phyloP scores from a whole-genome alignment of 106 monocot genomes.

The Hemerocallis citrina region DNA sequence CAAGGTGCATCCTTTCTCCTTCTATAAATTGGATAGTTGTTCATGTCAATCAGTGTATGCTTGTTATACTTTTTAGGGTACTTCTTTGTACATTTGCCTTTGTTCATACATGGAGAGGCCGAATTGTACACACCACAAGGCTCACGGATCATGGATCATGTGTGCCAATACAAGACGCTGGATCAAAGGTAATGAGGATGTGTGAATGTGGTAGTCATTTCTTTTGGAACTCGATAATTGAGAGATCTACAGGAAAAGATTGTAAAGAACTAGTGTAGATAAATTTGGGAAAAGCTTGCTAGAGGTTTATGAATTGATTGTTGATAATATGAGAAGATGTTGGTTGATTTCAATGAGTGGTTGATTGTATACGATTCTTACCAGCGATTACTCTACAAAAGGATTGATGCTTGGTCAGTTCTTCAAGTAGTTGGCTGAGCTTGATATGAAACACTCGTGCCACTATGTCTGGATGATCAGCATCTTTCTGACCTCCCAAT shows the following conservation, averaged over 20 bases:
- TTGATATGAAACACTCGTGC: constrained; percentile 19
- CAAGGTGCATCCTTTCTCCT: background rate
- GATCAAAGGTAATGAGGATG: too few species aligned
- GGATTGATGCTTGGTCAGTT: background rate
- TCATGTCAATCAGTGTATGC: too few species aligned
- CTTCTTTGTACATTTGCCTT: too few species aligned
- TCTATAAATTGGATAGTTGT: background rate
- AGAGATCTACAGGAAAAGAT: too few species aligned
- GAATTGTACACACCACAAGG: background rate
- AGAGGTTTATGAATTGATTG: too few species aligned
- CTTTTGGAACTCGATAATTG: too few species aligned
- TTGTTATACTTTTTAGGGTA: too few species aligned
- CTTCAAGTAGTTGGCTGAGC: background rate
- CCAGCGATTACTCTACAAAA: background rate
- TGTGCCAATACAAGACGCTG: too few species aligned
- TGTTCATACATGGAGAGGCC: background rate
- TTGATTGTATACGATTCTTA: too few species aligned
- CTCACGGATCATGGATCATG: background rate
- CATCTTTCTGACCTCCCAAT: background rate
- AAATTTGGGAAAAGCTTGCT: background rate
- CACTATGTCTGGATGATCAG: constrained; percentile 12
- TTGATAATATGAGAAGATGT: too few species aligned
- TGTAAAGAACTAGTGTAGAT: background rate
- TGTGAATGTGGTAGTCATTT: too few species aligned
- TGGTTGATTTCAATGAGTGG: too few species aligned